Base-by-base conservation (phyloP, 352 stramenopile genomes). In the Phytophthora crassamura region DNA sequence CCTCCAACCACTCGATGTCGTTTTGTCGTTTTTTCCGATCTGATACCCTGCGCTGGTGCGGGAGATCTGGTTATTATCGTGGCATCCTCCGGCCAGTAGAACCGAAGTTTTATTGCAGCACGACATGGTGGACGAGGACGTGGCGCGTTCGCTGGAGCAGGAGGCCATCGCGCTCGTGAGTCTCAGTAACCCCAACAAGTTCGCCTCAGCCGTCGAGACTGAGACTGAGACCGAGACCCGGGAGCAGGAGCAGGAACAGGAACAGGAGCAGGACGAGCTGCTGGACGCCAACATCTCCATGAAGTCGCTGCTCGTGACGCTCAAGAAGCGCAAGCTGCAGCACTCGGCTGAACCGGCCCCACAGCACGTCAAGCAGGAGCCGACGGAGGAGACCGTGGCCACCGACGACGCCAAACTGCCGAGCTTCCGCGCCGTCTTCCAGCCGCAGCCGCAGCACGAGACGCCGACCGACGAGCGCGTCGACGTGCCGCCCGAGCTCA, bases 151-250 rank as follows among this genome's bases (percentile, higher is more conserved):
- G 16, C 59, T 90, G 12, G 82, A 90, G 39, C 69, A 88, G 48
- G 82, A 90, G 25, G 82, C 82, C 62, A 90, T 90, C 46, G 82
- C 82, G 38, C 82, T 90, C 39, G 82, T 90, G 45, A 90, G 76
- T 40, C 68, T 90, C 49, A 88, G 79, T 59, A 84, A 77, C 50
- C 46, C 72, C 12, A 66, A 38, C 28, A 47, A 69, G 39, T 58
- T 67, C 20, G 38, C 59, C 62, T 35, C 64, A n/a, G n/a, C n/a
- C n/a, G n/a, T n/a, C n/a, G n/a, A n/a, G n/a, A n/a, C n/a, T n/a
- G n/a, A n/a, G n/a, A n/a, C n/a, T n/a, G n/a, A n/a, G n/a, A n/a
- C n/a, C n/a, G n/a, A n/a, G n/a, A n/a, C n/a, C n/a, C n/a, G n/a
- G n/a, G n/a, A n/a, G n/a, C n/a, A n/a, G 25, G 48, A 56, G 5